phyloP scores from a whole-genome alignment of 2,329 filamentous ascomycete genomes.

The Septoria petroselini region DNA sequence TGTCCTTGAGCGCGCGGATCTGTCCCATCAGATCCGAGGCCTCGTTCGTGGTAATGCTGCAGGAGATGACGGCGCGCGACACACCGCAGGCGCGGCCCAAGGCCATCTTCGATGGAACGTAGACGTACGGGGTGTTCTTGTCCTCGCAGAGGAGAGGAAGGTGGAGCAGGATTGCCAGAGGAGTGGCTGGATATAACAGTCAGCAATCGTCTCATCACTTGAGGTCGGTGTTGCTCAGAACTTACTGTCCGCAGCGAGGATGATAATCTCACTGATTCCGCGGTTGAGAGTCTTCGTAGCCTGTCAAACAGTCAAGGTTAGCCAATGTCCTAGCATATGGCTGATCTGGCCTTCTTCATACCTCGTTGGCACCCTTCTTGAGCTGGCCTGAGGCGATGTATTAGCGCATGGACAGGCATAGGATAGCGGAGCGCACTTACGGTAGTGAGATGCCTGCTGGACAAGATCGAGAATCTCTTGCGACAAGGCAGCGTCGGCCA shows the following conservation, averaged over 20 bases:
- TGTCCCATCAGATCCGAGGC: slow-evolving; percentile 80
- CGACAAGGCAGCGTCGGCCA: slow-evolving; percentile 49
- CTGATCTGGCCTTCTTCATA: too few species aligned
- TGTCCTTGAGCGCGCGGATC: slow-evolving; percentile 86
- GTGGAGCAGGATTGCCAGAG: slow-evolving; percentile 83
- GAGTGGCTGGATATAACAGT: slow-evolving; percentile 50
- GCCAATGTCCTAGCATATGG: too few species aligned
- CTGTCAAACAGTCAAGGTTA: too few species aligned
- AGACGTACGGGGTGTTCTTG: slow-evolving; percentile 64
- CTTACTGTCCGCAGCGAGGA: slow-evolving; percentile 89
- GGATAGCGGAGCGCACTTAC: neutral
- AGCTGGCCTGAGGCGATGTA: slow-evolving; percentile 52
- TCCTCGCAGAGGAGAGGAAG: slow-evolving; percentile 80
- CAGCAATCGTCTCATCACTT: too few species aligned
- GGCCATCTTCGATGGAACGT: slow-evolving; percentile 67
- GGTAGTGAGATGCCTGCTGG: slow-evolving; percentile 60
- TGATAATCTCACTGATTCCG: slow-evolving; percentile 82
- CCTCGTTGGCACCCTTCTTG: slow-evolving; percentile 87
- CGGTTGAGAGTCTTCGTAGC: slow-evolving; percentile 86
- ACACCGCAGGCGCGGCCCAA: slow-evolving; percentile 89
- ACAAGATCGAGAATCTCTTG: slow-evolving; percentile 50
- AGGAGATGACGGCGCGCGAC: slow-evolving; percentile 79
- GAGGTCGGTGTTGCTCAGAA: too few species aligned
- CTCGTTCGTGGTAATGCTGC: slow-evolving; percentile 87
- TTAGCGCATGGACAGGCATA: neutral